Evolutionary conservation across 306 rosid genomes (phyloP).

Genomic region (Fragaria vesca): DNA sequence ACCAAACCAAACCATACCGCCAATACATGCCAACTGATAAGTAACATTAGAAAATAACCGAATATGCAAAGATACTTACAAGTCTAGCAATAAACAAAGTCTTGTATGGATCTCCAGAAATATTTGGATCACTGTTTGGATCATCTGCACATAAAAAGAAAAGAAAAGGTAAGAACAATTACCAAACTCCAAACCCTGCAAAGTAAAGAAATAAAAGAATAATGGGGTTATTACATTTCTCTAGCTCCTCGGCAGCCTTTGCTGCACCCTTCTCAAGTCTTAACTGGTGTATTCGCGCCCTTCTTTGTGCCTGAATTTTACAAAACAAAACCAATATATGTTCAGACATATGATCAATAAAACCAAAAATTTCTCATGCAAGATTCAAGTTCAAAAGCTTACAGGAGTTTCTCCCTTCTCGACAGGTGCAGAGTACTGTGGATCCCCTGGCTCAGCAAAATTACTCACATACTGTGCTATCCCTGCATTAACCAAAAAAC

Average conservation of each 20-base stretch:
- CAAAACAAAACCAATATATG: constrained; percentile 12
- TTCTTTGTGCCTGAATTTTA: constrained; percentile 58
- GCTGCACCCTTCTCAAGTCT: constrained; percentile 88
- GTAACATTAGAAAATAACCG: neutral
- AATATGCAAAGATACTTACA: constrained; percentile 43
- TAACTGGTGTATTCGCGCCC: constrained; percentile 78
- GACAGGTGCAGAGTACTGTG: constrained; percentile 76
- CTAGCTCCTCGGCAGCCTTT: constrained; percentile 89
- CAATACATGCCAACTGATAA: neutral
- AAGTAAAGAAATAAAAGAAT: constrained; percentile 5
- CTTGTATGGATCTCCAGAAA: constrained; percentile 97
- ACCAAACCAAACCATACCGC: neutral
- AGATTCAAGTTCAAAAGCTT: constrained; percentile 27
- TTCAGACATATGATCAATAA: neutral
- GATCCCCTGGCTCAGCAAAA: constrained; percentile 82
- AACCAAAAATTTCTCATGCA: neutral
- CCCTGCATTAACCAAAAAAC: constrained; percentile 44
- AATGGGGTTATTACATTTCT: constrained; percentile 60
- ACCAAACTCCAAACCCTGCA: neutral
- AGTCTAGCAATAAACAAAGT: constrained; percentile 91
- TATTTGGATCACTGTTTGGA: constrained; percentile 66
- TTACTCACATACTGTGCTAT: constrained; percentile 81
- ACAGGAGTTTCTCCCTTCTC: constrained; percentile 82
- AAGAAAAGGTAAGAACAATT: constrained; percentile 10
- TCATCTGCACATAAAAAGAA: constrained; percentile 59